phyloP scores from a whole-genome alignment of 1,284 basidiomycete genomes.

The Cutaneotrichosporon cutaneum region DNA sequence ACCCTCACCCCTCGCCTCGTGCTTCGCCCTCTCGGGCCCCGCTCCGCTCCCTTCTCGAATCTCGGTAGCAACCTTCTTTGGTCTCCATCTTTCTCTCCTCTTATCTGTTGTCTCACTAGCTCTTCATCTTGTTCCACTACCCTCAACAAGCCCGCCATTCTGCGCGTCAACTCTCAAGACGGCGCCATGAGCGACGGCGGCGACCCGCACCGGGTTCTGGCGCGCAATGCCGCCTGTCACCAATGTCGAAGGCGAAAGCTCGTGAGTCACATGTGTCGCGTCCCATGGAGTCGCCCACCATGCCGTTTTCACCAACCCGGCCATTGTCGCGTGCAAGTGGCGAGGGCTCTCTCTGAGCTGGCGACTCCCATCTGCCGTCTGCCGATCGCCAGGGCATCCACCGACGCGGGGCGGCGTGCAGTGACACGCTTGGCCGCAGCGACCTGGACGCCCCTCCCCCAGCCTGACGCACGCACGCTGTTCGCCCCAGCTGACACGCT shows the following conservation, averaged over 20 bases:
- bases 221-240: conserved; percentile 48
- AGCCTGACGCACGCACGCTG: not conserved
- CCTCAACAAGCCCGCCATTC: not conserved
- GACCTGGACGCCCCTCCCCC: too few species aligned
- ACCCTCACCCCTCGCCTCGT: not conserved
- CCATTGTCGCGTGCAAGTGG: not conserved
- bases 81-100: not conserved
- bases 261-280: conserved; percentile 25
- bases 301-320: not conserved
- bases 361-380: not conserved
- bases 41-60: not conserved
- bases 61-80: not conserved
- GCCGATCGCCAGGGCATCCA: not conserved
- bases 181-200: conserved; percentile 18
- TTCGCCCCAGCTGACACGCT: not conserved
- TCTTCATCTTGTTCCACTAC: not conserved
- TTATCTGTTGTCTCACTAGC: not conserved
- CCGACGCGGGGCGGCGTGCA: not conserved
- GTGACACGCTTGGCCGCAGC: not conserved
- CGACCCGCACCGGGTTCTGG: conserved; percentile 34
- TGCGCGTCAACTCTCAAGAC: not conserved
- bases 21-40: not conserved
- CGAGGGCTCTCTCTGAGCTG: not conserved
- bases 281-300: too few species aligned
- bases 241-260: conserved; percentile 45